Conservation (phyloP, 495 filamentous ascomycete genomes). For the Bacidia rubella region DNA sequence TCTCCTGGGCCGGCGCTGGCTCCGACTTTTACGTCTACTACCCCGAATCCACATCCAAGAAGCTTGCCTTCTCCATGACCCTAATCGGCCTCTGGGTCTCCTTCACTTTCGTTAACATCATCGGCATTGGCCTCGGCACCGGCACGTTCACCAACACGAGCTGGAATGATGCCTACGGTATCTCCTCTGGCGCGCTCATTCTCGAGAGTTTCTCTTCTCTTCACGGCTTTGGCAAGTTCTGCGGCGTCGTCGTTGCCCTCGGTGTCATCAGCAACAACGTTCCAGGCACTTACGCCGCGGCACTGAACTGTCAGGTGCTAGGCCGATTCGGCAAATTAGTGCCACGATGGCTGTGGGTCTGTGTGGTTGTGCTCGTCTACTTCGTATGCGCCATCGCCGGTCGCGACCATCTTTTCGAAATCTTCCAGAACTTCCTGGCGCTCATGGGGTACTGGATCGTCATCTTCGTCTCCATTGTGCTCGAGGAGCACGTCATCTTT, state of each 20-base stretch:
- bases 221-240: conserved; percentile 56
- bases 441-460: conserved; percentile 49
- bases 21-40: conserved; percentile 48
- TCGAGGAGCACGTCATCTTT: conserved; percentile 43
- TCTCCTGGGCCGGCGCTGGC: conserved; percentile 39
- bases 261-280: conserved; percentile 59
- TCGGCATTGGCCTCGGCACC: conserved; percentile 60
- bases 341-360: conserved; percentile 38
- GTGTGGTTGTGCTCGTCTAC: conserved; percentile 36
- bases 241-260: conserved; percentile 51
- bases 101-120: conserved; percentile 44
- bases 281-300: conserved; percentile 51
- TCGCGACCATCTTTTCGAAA: conserved; percentile 36
- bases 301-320: conserved; percentile 44
- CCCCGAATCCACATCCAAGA: conserved; percentile 33
- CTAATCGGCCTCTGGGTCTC: conserved; percentile 34
- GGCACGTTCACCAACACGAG: conserved; percentile 37
- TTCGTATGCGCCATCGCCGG: conserved; percentile 42
- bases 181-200: conserved; percentile 50
- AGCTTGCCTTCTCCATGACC: conserved; percentile 34
- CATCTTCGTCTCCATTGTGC: conserved; percentile 36
- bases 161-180: conserved; percentile 42
- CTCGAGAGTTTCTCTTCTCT: conserved; percentile 49
- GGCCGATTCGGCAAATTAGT: conserved; percentile 31
- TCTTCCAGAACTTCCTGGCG: conserved; percentile 45